Conservation (phyloP, 73 alveolate genomes). For the Breviolum minutum region DNA sequence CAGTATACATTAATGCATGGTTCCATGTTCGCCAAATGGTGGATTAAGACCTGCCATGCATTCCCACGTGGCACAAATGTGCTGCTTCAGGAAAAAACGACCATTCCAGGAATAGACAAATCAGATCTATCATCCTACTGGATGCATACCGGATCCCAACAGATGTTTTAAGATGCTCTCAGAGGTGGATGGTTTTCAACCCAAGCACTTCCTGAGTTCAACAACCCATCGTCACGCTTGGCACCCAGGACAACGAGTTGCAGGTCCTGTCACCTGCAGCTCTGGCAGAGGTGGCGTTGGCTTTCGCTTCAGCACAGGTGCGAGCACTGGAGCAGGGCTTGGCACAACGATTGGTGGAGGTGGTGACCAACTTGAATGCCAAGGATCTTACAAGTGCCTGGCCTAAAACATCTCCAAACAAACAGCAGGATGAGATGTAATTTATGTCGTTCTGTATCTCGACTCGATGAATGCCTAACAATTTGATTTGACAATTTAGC, state of each 20-base stretch:
- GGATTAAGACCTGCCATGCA: too few relatives aligned
- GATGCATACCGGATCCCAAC: too few relatives aligned
- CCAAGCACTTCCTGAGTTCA: background rate
- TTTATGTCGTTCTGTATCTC: background rate
- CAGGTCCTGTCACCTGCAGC: conserved; percentile 11
- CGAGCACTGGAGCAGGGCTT: background rate
- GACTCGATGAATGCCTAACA: too few relatives aligned
- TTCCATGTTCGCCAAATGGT: too few relatives aligned
- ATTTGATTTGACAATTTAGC: too few relatives aligned
- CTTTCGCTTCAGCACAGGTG: conserved; percentile 5
- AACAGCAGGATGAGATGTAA: background rate
- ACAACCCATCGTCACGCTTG: background rate
- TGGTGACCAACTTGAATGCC: conserved; percentile 3
- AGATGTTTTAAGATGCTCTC: too few relatives aligned
- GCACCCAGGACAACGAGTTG: conserved; percentile 24
- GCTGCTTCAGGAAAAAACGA: too few relatives aligned
- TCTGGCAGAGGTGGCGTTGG: background rate
- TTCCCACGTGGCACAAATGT: too few relatives aligned
- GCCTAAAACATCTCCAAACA: background rate
- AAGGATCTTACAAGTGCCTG: conserved; percentile 19
- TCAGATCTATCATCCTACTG: too few relatives aligned
- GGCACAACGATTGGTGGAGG: conserved; percentile 12
- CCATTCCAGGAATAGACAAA: too few relatives aligned
- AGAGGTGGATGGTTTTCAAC: too few relatives aligned
- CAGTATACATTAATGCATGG: too few relatives aligned